Evolutionary conservation across 1,284 basidiomycete species (phyloP).

Genomic region (Gomphus bonarii): DNA sequence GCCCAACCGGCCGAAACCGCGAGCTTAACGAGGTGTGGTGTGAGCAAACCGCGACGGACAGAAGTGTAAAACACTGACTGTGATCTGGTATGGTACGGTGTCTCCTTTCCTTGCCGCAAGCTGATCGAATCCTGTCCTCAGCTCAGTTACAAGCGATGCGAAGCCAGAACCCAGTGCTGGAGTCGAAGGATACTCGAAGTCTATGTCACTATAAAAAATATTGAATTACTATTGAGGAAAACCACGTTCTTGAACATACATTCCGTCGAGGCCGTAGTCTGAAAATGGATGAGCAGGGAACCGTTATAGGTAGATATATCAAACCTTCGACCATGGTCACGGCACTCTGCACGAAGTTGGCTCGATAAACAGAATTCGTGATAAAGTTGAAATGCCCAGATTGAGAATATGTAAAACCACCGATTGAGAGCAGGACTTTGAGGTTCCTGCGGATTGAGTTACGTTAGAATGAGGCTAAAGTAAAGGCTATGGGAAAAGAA

Average conservation of each 20-base stretch:
- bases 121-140: conserved; percentile 45
- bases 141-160: conserved; percentile 43
- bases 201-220: conserved; percentile 40
- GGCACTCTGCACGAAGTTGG: conserved; percentile 62
- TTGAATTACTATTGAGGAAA: conserved; percentile 10
- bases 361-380: conserved; percentile 40
- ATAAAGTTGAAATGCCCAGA: conserved; percentile 56
- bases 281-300: not conserved
- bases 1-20: conserved; percentile 55
- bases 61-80: conserved; percentile 23
- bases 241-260: conserved; percentile 32
- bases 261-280: conserved; percentile 83
- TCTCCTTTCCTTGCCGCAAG: conserved; percentile 49
- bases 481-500: not conserved
- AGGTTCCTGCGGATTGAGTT: conserved; percentile 39
- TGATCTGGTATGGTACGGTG: conserved; percentile 44
- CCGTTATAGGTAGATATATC: not conserved
- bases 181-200: conserved; percentile 55
- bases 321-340: conserved; percentile 58
- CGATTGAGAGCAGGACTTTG: conserved; percentile 70
- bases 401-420: conserved; percentile 69
- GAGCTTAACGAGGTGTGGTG: conserved; percentile 17
- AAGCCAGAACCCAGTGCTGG: conserved; percentile 46
- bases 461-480: not conserved
- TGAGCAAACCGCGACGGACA: not conserved